Conservation (phyloP, 1,139 yeast species). For the Lodderomyces jiufengensis region DNA sequence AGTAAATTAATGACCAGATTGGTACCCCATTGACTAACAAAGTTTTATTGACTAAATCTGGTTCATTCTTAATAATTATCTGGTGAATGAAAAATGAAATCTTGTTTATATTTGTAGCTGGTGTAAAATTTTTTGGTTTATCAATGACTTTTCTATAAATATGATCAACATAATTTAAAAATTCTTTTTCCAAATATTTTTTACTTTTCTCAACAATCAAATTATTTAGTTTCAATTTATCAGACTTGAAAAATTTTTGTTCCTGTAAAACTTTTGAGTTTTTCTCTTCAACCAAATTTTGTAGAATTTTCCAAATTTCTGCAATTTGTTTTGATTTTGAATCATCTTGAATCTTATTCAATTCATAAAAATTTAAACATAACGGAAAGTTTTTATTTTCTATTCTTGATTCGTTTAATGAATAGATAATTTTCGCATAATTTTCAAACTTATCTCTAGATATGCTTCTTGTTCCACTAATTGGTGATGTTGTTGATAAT, state of each 20-base stretch:
- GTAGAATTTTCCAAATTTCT: conserved; percentile 62
- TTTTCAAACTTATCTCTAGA: conserved; percentile 63
- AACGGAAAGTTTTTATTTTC: conserved; percentile 47
- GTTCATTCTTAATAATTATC: conserved; percentile 37
- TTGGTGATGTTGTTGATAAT: conserved; percentile 15
- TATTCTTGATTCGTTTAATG: conserved; percentile 68
- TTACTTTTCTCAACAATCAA: conserved; percentile 57
- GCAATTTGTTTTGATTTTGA: conserved; percentile 59
- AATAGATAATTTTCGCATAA: conserved; percentile 68
- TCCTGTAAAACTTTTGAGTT: conserved; percentile 37
- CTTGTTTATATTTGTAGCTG: conserved; percentile 71
- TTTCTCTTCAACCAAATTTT: conserved; percentile 39
- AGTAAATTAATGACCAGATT: conserved; percentile 87
- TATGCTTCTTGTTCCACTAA: conserved; percentile 28
- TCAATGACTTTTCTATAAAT: conserved; percentile 61
- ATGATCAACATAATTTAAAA: conserved; percentile 68
- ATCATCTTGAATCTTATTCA: conserved; percentile 49
- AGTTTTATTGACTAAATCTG: conserved; percentile 32
- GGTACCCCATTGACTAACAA: conserved; percentile 73
- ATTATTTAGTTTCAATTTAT: conserved; percentile 38
- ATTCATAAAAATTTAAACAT: conserved; percentile 50
- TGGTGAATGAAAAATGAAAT: conserved; percentile 64
- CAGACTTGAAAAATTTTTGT: conserved; percentile 41
- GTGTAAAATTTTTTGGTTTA: conserved; percentile 39
- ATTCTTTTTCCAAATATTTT: conserved; percentile 68